Percentiles rank a stretch among this genome's conserved stretches.
Evolutionary conservation across 495 filamentous ascomycete species (phyloP).

Genomic region (Aspergillus haitiensis): DNA sequence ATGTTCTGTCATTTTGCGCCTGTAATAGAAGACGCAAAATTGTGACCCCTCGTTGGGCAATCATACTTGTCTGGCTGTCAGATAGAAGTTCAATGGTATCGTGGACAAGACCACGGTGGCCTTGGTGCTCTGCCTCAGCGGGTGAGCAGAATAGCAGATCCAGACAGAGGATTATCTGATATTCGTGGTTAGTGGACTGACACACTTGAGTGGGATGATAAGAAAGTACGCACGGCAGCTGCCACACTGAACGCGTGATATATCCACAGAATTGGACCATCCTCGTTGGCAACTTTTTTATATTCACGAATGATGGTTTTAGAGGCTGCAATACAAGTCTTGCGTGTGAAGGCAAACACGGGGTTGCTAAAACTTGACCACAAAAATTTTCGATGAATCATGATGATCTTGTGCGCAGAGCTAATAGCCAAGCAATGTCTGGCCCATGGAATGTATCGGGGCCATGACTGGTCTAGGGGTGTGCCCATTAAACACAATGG

Average conservation of each 20-base stretch:
- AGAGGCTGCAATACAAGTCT: constrained; percentile 46
- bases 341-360: constrained; percentile 41
- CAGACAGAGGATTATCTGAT: constrained; percentile 11
- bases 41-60: constrained; percentile 7
- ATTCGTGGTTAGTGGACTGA: background rate
- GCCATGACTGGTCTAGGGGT: constrained; percentile 30
- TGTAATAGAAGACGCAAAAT: constrained; percentile 2
- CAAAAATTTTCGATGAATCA: constrained; percentile 52
- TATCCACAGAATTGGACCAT: constrained; percentile 11
- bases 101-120: background rate
- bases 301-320: constrained; percentile 49
- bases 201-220: background rate
- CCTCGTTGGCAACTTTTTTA: constrained; percentile 16
- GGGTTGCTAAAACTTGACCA: constrained; percentile 44
- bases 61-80: constrained; percentile 2
- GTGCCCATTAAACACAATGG: constrained; percentile 21
- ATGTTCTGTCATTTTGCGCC: background rate
- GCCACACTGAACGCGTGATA: constrained; percentile 12
- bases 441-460: constrained; percentile 43
- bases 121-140: constrained; percentile 3
- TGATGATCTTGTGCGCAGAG: constrained; percentile 53
- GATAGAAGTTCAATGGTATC: constrained; percentile 6
- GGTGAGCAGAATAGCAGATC: constrained; percentile 10
- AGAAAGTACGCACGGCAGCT: background rate
- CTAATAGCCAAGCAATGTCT: constrained; percentile 45